Evolutionary conservation across 305 asterid genomes (phyloP).

Genomic region (Striga hermonthica): DNA sequence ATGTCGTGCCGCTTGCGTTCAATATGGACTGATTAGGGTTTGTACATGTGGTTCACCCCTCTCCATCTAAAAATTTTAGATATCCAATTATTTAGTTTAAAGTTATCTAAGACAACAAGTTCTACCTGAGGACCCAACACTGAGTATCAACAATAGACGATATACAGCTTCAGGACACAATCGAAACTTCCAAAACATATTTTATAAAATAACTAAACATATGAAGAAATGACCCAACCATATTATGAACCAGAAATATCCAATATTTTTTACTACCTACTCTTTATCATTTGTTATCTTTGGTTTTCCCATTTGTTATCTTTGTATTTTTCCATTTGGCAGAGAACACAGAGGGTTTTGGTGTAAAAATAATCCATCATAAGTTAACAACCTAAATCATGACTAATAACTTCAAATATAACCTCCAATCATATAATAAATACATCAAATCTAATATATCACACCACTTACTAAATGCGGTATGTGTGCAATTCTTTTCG

Average conservation of each 20-base stretch:
- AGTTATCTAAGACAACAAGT: too few relatives aligned
- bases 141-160: too few relatives aligned
- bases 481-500: neutral
- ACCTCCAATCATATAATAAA: neutral
- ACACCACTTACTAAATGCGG: neutral
- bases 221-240: neutral
- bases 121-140: too few relatives aligned
- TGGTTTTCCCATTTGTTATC: too few relatives aligned
- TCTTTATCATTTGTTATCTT: too few relatives aligned
- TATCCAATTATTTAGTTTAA: neutral
- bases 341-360: neutral
- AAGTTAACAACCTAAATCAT: neutral
- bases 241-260: too few relatives aligned
- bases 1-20: constrained; percentile 77
- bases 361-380: neutral
- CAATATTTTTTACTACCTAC: too few relatives aligned
- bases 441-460: neutral
- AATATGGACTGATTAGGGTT: constrained; percentile 66
- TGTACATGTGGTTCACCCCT: constrained; percentile 47
- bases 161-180: neutral
- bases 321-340: neutral
- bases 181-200: neutral
- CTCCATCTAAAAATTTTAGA: constrained; percentile 61
- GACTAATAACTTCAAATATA: neutral
- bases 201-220: too few relatives aligned